Percentiles rank a stretch among this genome's conserved stretches.
Conservation (phyloP, 2,329 filamentous ascomycete genomes). For the Alternaria sp. region DNA sequence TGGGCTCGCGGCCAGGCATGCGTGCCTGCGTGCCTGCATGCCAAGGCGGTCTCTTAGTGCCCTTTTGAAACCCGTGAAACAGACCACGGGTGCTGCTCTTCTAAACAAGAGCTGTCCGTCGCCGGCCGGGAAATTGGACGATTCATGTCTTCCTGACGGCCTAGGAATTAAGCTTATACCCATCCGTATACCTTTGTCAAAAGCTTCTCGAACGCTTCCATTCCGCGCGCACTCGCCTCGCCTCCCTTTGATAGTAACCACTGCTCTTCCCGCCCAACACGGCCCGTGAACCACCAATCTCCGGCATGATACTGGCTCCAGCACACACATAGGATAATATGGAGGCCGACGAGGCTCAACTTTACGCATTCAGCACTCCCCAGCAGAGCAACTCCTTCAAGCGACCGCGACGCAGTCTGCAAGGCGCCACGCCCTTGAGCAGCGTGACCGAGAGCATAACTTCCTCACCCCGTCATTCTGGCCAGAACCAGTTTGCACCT, state of each 20-base stretch:
- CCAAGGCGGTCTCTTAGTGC: slow-evolving; percentile 38
- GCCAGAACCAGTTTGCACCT: slow-evolving; percentile 45
- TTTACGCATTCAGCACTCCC: slow-evolving; percentile 48
- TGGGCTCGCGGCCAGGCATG: slow-evolving; percentile 15
- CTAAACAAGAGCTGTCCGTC: slow-evolving; percentile 52
- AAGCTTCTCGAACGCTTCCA: slow-evolving; percentile 51
- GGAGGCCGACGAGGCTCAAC: slow-evolving; percentile 51
- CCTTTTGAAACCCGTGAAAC: slow-evolving; percentile 37
- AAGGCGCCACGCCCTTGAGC: slow-evolving; percentile 48
- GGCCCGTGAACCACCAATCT: slow-evolving; percentile 44
- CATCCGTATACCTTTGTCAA: slow-evolving; percentile 42
- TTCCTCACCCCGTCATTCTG: slow-evolving; percentile 48
- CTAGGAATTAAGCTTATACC: slow-evolving; percentile 46
- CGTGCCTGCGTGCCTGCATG: slow-evolving; percentile 47
- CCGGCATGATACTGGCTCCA: slow-evolving; percentile 49
- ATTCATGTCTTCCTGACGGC: slow-evolving; percentile 52
- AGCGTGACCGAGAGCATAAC: slow-evolving; percentile 50
- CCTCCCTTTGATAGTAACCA: slow-evolving; percentile 41
- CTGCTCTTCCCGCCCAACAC: slow-evolving; percentile 39
- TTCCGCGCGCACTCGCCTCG: slow-evolving; percentile 34
- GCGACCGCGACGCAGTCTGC: slow-evolving; percentile 50
- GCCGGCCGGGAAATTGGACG: slow-evolving; percentile 53
- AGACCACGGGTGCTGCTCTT: slow-evolving; percentile 30
- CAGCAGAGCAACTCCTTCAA: slow-evolving; percentile 50
- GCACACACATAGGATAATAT: slow-evolving; percentile 46